Percentiles rank a stretch among this genome's conserved stretches.
Conservation (phyloP, 495 filamentous ascomycete species). For the Penicillium coffeae region DNA sequence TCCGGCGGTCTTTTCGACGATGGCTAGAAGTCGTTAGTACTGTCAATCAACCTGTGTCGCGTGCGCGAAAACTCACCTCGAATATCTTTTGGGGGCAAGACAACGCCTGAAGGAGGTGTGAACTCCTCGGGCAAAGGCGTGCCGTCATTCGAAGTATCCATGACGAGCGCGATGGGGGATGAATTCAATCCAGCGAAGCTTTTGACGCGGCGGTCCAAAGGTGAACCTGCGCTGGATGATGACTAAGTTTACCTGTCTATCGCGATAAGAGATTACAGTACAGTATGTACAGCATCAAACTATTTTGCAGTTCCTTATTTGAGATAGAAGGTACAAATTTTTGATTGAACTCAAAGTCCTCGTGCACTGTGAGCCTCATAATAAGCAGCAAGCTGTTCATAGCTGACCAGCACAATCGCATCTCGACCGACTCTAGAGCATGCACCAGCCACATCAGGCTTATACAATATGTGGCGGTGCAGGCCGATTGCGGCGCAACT, state of each 20-base stretch:
- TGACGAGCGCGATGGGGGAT: slow-evolving; percentile 17
- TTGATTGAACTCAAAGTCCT: too few relatives aligned
- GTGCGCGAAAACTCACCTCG: slow-evolving; percentile 45
- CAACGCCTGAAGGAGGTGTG: slow-evolving; percentile 77
- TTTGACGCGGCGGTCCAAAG: neutral
- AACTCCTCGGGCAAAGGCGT: slow-evolving; percentile 50
- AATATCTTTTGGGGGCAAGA: slow-evolving; percentile 82
- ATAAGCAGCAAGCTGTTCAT: too few relatives aligned
- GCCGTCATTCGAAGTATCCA: slow-evolving; percentile 59
- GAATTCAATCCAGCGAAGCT: neutral
- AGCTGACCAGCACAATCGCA: too few relatives aligned
- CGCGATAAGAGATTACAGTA: too few relatives aligned
- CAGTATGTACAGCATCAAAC: too few relatives aligned
- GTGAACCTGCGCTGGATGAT: too few relatives aligned
- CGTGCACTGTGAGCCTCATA: too few relatives aligned
- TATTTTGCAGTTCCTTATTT: too few relatives aligned
- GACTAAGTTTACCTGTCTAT: neutral
- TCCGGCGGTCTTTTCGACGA: slow-evolving; percentile 94
- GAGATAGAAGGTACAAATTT: too few relatives aligned
- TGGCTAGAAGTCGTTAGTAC: slow-evolving; percentile 44
- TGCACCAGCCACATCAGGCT: slow-evolving; percentile 3
- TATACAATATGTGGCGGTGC: neutral
- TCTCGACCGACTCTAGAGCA: too few relatives aligned
- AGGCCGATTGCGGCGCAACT: neutral
- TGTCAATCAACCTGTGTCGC: neutral